Evolutionary conservation across 495 filamentous ascomycete genomes (phyloP).

Genomic region (Xylaria telfairii): DNA sequence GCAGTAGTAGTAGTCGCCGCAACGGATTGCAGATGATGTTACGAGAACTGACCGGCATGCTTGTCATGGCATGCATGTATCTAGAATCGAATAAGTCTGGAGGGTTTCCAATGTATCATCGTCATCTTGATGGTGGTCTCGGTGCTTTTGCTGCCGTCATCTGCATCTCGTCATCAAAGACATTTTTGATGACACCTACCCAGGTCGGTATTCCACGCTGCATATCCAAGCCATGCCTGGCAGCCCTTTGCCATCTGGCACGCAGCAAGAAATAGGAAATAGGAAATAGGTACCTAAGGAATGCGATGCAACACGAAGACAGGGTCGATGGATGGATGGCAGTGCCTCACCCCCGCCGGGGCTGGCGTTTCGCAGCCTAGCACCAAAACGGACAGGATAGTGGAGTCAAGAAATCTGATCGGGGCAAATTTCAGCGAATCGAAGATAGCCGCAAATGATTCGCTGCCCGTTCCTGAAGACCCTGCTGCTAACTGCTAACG

Average conservation of each 20-base stretch:
- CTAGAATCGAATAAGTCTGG: too few relatives aligned
- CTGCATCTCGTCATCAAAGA: not conserved
- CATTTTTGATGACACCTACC: constrained; percentile 7
- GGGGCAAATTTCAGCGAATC: constrained; percentile 16
- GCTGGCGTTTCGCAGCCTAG: not conserved
- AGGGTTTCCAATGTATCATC: not conserved
- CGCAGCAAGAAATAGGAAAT: too few relatives aligned
- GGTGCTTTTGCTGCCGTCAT: not conserved
- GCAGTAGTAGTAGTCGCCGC: not conserved
- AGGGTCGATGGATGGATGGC: not conserved
- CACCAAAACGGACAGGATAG: constrained; percentile 11
- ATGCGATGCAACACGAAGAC: constrained; percentile 4
- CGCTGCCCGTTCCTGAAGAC: constrained; percentile 3
- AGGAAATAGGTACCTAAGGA: too few relatives aligned
- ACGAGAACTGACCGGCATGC: not conserved
- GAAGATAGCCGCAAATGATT: constrained; percentile 14
- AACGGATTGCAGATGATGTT: not conserved
- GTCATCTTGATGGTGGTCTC: not conserved
- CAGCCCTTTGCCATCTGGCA: constrained; percentile 12
- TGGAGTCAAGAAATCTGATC: constrained; percentile 10
- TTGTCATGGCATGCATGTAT: not conserved
- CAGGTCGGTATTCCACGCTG: not conserved
- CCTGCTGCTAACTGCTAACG: not conserved
- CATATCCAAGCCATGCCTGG: not conserved
- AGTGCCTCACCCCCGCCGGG: not conserved